Evolutionary conservation across 129 eudicot genomes (phyloP).

Genomic region (Artemisia tridentata): DNA sequence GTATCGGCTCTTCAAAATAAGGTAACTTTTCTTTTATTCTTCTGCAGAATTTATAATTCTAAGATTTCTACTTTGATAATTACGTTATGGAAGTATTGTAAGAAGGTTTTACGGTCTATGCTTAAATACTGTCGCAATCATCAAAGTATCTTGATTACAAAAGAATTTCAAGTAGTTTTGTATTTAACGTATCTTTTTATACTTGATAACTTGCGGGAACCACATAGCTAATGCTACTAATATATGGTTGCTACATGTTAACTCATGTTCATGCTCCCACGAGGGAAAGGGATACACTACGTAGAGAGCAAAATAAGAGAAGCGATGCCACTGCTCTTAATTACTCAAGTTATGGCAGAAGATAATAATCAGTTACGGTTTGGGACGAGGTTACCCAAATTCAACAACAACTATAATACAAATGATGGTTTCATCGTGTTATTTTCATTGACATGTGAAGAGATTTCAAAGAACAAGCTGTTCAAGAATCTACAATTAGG

Average conservation of each 20-base stretch:
- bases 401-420: conserved; percentile 1
- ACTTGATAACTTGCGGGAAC: neutral
- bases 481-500: too few species aligned
- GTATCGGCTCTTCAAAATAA: too few species aligned
- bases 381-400: conserved; percentile 1
- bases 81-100: neutral
- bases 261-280: conserved; percentile 70
- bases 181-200: too few species aligned
- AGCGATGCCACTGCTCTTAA: too few species aligned
- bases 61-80: neutral
- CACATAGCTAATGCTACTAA: neutral
- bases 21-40: too few species aligned
- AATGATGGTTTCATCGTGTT: neutral
- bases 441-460: conserved; percentile 57
- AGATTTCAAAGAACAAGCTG: conserved; percentile 97
- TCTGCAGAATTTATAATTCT: too few species aligned
- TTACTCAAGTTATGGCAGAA: too few species aligned
- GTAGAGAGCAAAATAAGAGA: too few species aligned
- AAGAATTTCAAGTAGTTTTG: conserved; percentile 39
- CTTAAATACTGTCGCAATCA: conserved; percentile 18
- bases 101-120: neutral
- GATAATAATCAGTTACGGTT: conserved; percentile 39
- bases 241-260: conserved; percentile 12
- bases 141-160: conserved; percentile 56
- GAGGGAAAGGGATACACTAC: too few species aligned